Conservation (phyloP, 2,329 filamentous ascomycete genomes). For the Talaromyces sp. region DNA sequence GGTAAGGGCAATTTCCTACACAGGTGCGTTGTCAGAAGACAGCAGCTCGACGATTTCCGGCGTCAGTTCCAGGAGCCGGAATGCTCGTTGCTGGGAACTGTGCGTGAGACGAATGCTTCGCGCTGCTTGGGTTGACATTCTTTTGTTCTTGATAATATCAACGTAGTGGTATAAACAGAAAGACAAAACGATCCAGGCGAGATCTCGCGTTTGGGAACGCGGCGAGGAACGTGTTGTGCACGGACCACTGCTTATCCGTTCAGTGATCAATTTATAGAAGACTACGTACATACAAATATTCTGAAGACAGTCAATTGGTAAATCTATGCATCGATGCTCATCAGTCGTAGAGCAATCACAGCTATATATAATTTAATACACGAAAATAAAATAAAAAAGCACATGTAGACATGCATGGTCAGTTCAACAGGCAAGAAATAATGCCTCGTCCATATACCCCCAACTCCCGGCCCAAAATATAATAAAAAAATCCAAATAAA, state of each 20-base stretch:
- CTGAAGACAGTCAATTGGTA: neutral
- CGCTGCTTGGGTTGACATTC: conserved; percentile 35
- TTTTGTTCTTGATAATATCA: neutral
- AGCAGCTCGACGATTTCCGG: conserved; percentile 52
- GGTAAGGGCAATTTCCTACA: neutral
- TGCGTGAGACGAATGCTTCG: conserved; percentile 36
- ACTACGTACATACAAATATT: too few species aligned
- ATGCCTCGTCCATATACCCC: neutral
- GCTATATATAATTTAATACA: neutral
- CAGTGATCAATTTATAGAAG: too few species aligned
- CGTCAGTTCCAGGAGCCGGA: conserved; percentile 57
- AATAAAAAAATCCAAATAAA: neutral
- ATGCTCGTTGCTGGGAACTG: conserved; percentile 43
- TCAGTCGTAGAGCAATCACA: neutral
- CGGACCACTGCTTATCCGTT: conserved; percentile 28
- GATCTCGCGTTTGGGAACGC: conserved; percentile 1
- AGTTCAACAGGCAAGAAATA: neutral
- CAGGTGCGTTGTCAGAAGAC: conserved; percentile 36
- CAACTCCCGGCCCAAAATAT: neutral
- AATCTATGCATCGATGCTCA: neutral
- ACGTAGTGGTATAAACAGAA: neutral
- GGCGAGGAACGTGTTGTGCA: conserved; percentile 21
- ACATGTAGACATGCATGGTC: neutral
- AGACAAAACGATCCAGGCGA: neutral
- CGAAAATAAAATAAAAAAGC: neutral